phyloP scores from a whole-genome alignment of 208 protist species.

The Wallacemonas sp. region DNA sequence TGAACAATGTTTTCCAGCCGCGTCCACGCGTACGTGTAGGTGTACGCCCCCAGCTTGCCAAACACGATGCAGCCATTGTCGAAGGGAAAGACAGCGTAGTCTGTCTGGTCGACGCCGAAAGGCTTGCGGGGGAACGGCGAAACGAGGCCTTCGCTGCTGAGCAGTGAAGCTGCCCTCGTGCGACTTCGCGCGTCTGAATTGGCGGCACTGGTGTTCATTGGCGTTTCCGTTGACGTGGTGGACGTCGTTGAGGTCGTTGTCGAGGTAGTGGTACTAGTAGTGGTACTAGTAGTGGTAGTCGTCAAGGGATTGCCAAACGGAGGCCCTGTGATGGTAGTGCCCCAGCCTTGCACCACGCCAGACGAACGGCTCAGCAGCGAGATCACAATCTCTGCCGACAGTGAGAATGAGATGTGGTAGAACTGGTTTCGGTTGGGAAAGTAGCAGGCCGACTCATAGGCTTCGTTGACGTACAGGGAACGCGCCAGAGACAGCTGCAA shows the following conservation, averaged over 20 bases:
- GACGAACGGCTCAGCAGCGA: background rate
- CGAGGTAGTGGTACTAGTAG: no score
- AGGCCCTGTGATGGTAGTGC: background rate
- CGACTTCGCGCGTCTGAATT: no score
- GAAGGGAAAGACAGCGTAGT: background rate
- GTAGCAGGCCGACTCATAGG: constrained; percentile 33
- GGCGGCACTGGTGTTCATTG: no score
- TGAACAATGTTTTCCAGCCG: constrained; percentile 3
- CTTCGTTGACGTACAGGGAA: background rate
- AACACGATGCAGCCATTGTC: constrained; percentile 8
- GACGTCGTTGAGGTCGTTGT: background rate
- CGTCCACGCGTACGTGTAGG: background rate
- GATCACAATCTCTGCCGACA: no score
- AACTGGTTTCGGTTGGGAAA: constrained; percentile 31
- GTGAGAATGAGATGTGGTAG: constrained; percentile 14
- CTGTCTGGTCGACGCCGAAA: constrained; percentile 10
- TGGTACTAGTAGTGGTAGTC: no score
- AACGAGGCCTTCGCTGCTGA: background rate
- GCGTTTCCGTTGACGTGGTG: background rate
- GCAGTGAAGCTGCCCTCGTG: background rate
- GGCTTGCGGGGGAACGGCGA: background rate
- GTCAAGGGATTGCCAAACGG: background rate
- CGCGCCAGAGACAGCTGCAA: background rate
- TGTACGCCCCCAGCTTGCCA: background rate
- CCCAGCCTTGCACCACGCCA: background rate